Percentiles rank a stretch among this genome's conserved stretches.
phyloP scores from a whole-genome alignment of 164 flowering plant species.

The Vitis cinerea region DNA sequence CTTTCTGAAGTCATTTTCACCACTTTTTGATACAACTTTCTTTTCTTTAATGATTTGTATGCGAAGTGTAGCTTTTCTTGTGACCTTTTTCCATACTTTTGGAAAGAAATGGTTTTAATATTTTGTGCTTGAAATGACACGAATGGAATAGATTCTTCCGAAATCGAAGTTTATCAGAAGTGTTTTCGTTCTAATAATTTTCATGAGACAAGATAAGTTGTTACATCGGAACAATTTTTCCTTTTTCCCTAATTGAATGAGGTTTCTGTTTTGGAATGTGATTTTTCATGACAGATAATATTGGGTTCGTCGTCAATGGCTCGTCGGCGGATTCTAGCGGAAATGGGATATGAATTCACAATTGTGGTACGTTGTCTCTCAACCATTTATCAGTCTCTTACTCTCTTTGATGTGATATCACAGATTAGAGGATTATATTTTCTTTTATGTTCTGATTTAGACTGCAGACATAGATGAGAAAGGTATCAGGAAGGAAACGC shows the following conservation, averaged over 20 bases:
- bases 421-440: background rate
- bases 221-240: too few species aligned
- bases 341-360: conserved; percentile 49
- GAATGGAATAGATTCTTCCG: too few species aligned
- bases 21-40: too few species aligned
- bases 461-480: conserved; percentile 55
- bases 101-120: too few species aligned
- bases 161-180: too few species aligned
- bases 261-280: background rate
- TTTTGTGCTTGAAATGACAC: too few species aligned
- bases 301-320: conserved; percentile 50
- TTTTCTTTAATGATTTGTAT: too few species aligned
- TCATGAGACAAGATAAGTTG: too few species aligned
- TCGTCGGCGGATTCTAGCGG: conserved; percentile 34
- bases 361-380: conserved; percentile 20
- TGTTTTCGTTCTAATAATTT: too few species aligned
- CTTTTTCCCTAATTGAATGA: background rate
- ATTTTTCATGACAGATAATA: conserved; percentile 21
- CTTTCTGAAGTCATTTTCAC: too few species aligned
- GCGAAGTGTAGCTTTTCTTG: too few species aligned
- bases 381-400: background rate
- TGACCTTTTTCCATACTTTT: too few species aligned
- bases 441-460: conserved; percentile 13
- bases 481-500: conserved; percentile 44
- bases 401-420: background rate